These are phyloP conservation scores for Ophiostoma triangulosporum DNA, from an alignment of 2,329 filamentous ascomycete species.

Conservation along the genomic window DNA sequence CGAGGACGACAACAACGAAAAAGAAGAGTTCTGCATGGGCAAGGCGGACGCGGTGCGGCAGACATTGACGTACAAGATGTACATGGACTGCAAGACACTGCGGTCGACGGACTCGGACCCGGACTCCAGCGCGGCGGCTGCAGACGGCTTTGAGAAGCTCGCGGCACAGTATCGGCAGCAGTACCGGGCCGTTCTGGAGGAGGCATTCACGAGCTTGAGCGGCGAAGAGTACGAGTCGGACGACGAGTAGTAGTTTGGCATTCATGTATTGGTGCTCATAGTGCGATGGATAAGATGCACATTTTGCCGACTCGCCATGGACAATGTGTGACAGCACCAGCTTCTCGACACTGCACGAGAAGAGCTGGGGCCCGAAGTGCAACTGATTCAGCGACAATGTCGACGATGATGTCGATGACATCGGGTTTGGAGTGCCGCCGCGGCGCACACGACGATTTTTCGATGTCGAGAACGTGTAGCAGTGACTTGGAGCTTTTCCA, in stretches of 20 bases:
- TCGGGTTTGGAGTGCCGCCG: too few relatives aligned
- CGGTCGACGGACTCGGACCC: constrained; percentile 28
- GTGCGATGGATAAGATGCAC: too few relatives aligned
- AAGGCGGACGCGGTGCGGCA: constrained; percentile 24
- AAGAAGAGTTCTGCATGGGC: constrained; percentile 20
- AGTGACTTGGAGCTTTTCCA: too few relatives aligned
- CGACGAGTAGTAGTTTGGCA: neutral
- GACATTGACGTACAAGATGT: constrained; percentile 25
- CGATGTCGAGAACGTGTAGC: too few relatives aligned
- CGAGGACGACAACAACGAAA: constrained; percentile 11
- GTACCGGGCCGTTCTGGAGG: constrained; percentile 34
- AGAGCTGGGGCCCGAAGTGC: too few relatives aligned
- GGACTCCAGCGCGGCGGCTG: neutral
- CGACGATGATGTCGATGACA: too few relatives aligned
- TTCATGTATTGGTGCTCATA: too few relatives aligned
- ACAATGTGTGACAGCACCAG: too few relatives aligned
- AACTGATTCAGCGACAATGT: too few relatives aligned
- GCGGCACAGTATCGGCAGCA: constrained; percentile 35
- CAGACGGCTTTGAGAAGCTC: constrained; percentile 22
- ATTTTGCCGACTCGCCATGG: too few relatives aligned
- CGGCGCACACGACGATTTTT: too few relatives aligned
- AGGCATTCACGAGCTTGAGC: constrained; percentile 17
- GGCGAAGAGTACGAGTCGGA: neutral
- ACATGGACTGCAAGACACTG: constrained; percentile 28
- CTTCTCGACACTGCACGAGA: too few relatives aligned